Base-by-base conservation (phyloP, 2,329 filamentous ascomycete species). In the Fusarium virguliforme region DNA sequence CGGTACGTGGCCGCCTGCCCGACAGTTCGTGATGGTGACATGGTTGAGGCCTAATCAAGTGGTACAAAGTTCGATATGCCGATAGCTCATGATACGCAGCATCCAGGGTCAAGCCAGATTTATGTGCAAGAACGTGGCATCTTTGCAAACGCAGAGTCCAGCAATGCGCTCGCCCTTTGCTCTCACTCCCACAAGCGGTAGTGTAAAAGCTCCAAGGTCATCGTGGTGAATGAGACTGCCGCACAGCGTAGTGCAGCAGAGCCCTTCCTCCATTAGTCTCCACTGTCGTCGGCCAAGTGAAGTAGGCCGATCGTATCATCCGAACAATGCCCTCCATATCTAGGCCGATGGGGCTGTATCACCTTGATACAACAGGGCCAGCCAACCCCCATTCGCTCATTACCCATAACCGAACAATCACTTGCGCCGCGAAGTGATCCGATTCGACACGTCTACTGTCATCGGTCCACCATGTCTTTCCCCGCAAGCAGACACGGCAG, bases 21-120 rank as follows among this genome's bases (percentile, higher is more conserved):
- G 28, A 28, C 24, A 30, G 28, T 48, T 48, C 43, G 43, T 13
- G 43, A 48, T 48, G 43, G 43, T 48, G 43, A 48, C 43, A 48
- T 48, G 4, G 28, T 48, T 48, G 43, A 8, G 15, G 8, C 9
- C 43, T 15, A 48, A 48, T 48, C 43, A 48, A 48, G 8, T 30
- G 43, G 30, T 8, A 46, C 41, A 28, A 9, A 28, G 41, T 28
- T 46, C 41, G n/a, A 46, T 46, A 28, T 46, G 24, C 24, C 8
- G 13, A 13, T 5, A n/a, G 41, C 8, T 46, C n/a, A n/a, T 46
- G 43, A 48, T 48, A 48, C 15, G 30, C 26, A 48, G 43, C 43
- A 26, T 30, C 15, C 43, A 24, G 22, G 22, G 22, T 24, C 22
- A 24, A 24, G 22, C 22, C 22, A 24, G 22, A 48, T 48, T 48